Conservation (phyloP, 78 protist species). For the Dictyostelium brefeldianum region DNA sequence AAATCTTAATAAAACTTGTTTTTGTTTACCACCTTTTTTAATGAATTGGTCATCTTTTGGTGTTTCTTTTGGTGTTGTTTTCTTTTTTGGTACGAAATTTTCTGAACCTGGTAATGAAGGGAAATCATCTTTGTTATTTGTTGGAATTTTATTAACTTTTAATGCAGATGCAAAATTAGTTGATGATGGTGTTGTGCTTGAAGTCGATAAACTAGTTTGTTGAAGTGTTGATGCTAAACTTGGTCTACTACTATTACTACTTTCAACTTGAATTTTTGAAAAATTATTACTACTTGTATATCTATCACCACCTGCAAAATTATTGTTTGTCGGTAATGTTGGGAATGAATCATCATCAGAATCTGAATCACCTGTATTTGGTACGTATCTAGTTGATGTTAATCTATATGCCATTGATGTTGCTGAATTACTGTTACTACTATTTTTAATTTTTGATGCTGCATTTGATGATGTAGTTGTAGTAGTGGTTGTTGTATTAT, state of each 20-base stretch:
- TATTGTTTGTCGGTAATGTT: neutral
- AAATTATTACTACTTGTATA: slow-evolving; percentile 18
- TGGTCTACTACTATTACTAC: neutral
- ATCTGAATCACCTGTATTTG: neutral
- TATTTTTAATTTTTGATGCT: slow-evolving; percentile 6
- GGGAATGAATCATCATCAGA: slow-evolving; percentile 19
- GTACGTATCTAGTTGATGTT: slow-evolving; percentile 2
- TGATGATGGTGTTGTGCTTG: neutral
- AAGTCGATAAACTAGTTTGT: neutral
- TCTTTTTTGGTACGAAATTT: slow-evolving; percentile 29
- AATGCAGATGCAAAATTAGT: neutral
- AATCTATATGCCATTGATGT: slow-evolving; percentile 20
- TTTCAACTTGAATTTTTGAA: slow-evolving; percentile 28
- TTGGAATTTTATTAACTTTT: neutral
- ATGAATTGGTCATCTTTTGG: neutral
- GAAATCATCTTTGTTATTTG: slow-evolving; percentile 33
- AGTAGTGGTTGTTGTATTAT: neutral
- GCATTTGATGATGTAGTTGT: neutral
- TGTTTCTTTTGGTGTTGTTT: slow-evolving; percentile 3
- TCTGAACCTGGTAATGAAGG: slow-evolving; percentile 60
- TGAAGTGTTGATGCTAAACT: slow-evolving; percentile 16
- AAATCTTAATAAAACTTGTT: slow-evolving; percentile 44
- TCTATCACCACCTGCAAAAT: slow-evolving; percentile 6
- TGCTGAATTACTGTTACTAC: neutral
- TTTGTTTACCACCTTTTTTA: slow-evolving; percentile 39